Conservation (phyloP, 2,329 filamentous ascomycete species). For the Stachybotrys chartarum region DNA sequence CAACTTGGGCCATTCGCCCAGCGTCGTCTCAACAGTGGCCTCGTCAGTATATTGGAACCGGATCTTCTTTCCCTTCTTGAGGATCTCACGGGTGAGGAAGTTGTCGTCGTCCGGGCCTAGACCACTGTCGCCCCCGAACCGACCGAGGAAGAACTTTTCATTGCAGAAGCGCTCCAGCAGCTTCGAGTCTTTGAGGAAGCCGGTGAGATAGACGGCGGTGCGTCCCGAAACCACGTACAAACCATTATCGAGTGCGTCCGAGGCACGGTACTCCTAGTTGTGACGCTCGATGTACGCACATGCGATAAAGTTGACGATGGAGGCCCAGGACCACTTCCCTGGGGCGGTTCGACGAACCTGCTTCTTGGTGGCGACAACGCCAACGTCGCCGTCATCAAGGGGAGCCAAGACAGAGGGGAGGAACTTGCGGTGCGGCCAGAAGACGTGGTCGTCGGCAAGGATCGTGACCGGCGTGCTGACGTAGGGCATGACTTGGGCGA, state of each 20-base stretch:
- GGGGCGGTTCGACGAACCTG: constrained; percentile 32
- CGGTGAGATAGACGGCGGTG: constrained; percentile 42
- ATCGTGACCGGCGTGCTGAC: constrained; percentile 35
- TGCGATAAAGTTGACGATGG: constrained; percentile 48
- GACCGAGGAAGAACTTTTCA: constrained; percentile 41
- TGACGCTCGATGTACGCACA: constrained; percentile 53
- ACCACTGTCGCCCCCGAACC: constrained; percentile 21
- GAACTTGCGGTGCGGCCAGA: constrained; percentile 35
- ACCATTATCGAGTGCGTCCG: constrained; percentile 50
- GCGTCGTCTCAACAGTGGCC: constrained; percentile 41
- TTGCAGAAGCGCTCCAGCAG: constrained; percentile 38
- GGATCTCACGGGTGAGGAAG: constrained; percentile 48
- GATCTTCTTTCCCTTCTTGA: constrained; percentile 43
- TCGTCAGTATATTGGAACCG: constrained; percentile 45
- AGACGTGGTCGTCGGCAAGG: constrained; percentile 45
- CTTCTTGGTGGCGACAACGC: constrained; percentile 51
- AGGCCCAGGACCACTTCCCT: constrained; percentile 17
- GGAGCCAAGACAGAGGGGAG: constrained; percentile 33
- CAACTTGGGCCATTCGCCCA: constrained; percentile 45
- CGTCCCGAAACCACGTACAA: constrained; percentile 52
- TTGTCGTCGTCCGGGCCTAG: constrained; percentile 53
- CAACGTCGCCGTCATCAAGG: constrained; percentile 38
- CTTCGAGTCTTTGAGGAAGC: constrained; percentile 34
- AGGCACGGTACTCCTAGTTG: constrained; percentile 53
- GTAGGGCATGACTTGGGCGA: constrained; percentile 28